A percentile compares a stretch with the other conserved stretches of the same genome.
These are phyloP conservation scores for Phaseolus lunatus DNA, from an alignment of 306 rosid genomes.

Conservation along the genomic window DNA sequence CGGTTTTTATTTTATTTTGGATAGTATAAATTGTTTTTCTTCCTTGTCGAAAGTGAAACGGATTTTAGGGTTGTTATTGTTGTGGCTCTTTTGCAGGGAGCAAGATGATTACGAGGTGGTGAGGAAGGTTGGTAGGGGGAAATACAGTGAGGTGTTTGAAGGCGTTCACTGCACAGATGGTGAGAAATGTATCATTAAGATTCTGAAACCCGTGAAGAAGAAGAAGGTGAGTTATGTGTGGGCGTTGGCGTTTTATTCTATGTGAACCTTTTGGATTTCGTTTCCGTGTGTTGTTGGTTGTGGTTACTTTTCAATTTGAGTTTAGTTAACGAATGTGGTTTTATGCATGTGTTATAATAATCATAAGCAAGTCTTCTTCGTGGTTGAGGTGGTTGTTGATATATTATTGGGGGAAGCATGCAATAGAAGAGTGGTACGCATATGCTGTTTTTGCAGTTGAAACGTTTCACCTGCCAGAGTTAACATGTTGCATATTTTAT, in stretches of 20 bases:
- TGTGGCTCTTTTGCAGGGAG: constrained; percentile 58
- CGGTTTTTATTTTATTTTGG: neutral
- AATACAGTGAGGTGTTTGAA: constrained; percentile 95
- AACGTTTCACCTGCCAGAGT: constrained; percentile 5
- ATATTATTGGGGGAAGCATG: neutral
- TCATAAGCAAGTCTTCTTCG: neutral
- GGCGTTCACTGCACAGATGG: constrained; percentile 86
- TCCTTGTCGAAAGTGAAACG: neutral
- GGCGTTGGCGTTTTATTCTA: neutral
- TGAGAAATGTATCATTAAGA: constrained; percentile 87
- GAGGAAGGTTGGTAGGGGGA: constrained; percentile 96
- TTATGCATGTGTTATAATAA: neutral
- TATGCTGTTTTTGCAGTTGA: constrained; percentile 16
- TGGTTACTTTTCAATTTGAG: constrained; percentile 23
- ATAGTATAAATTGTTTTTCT: neutral
- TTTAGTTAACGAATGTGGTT: constrained; percentile 11
- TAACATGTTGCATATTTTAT: neutral
- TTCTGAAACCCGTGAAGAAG: constrained; percentile 94
- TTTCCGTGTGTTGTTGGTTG: neutral
- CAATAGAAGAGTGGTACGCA: neutral
- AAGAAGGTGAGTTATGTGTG: constrained; percentile 66
- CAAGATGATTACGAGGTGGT: constrained; percentile 97
- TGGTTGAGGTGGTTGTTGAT: constrained; percentile 18
- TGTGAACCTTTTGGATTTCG: neutral
- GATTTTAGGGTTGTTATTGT: constrained; percentile 32